Evolutionary conservation across 202 grass and related monocot genomes (phyloP).

Genomic region (Saccharum hybrid): DNA sequence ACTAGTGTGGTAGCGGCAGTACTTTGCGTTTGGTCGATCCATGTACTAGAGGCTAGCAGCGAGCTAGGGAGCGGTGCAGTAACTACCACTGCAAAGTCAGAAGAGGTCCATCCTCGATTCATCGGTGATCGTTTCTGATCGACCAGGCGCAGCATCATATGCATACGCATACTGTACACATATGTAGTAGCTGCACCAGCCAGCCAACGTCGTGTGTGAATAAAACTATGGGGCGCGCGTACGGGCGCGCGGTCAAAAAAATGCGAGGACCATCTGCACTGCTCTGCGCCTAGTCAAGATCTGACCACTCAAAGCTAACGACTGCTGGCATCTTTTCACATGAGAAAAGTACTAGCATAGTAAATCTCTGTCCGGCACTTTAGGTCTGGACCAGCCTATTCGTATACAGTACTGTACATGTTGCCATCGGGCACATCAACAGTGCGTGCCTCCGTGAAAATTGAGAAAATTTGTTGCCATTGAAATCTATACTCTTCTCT

Average conservation of each 20-base stretch:
- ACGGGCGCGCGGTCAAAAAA: constrained; percentile 26
- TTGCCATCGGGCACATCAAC: not conserved
- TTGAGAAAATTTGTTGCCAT: too few relatives aligned
- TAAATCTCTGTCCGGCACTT: constrained; percentile 26
- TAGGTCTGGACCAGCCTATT: constrained; percentile 49
- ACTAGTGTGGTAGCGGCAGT: too few relatives aligned
- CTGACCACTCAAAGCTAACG: constrained; percentile 50
- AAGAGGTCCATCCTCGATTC: not conserved
- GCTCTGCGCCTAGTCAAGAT: constrained; percentile 52
- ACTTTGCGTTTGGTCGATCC: too few relatives aligned
- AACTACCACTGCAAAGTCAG: not conserved
- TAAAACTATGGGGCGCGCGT: constrained; percentile 38
- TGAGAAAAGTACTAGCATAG: constrained; percentile 35
- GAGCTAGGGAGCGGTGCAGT: constrained; percentile 25
- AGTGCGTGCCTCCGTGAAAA: not conserved
- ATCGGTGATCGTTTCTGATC: not conserved
- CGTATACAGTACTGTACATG: too few relatives aligned
- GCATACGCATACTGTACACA: not conserved
- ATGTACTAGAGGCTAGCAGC: not conserved
- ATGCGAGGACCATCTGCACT: constrained; percentile 19
- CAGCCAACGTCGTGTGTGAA: constrained; percentile 20
- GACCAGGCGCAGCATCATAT: not conserved
- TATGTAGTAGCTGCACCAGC: not conserved
- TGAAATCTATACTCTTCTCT: too few relatives aligned
- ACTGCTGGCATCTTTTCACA: constrained; percentile 63